Conservation (phyloP, 2,329 filamentous ascomycete genomes). For the Penicillium olsonii region DNA sequence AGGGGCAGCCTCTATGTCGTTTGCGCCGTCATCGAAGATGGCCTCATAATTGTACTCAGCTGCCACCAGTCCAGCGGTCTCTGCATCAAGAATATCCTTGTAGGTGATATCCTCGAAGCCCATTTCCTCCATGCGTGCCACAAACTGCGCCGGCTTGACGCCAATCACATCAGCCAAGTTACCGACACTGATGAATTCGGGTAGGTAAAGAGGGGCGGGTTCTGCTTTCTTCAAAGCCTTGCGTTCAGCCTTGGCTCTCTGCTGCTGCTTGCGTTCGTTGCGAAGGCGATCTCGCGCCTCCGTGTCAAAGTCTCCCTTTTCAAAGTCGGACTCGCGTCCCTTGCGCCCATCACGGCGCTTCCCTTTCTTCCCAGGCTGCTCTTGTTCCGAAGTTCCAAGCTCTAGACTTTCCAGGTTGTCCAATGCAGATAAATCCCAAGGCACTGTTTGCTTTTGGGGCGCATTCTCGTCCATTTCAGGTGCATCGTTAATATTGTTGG, state of each 20-base stretch:
- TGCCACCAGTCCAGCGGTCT: constrained; percentile 86
- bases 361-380: constrained; percentile 14
- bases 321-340: constrained; percentile 23
- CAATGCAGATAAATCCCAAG: constrained; percentile 34
- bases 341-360: constrained; percentile 29
- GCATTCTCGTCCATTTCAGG: constrained; percentile 10
- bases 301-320: constrained; percentile 39
- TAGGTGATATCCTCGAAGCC: constrained; percentile 84
- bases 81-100: constrained; percentile 85
- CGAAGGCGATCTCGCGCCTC: constrained; percentile 38
- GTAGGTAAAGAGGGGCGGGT: constrained; percentile 69
- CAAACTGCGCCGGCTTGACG: constrained; percentile 69
- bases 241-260: constrained; percentile 41
- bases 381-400: constrained; percentile 6
- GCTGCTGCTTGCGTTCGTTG: constrained; percentile 37
- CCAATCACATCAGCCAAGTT: constrained; percentile 76
- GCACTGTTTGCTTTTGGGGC: constrained; percentile 23
- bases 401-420: constrained; percentile 21
- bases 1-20: constrained; percentile 73
- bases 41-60: constrained; percentile 93
- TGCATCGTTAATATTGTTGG: background rate
- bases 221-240: constrained; percentile 44
- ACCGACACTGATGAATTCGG: constrained; percentile 87
- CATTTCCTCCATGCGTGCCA: constrained; percentile 74
- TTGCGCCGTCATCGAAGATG: constrained; percentile 64